Conservation (phyloP, 2,329 filamentous ascomycete genomes). For the Monosporascus sp. region DNA sequence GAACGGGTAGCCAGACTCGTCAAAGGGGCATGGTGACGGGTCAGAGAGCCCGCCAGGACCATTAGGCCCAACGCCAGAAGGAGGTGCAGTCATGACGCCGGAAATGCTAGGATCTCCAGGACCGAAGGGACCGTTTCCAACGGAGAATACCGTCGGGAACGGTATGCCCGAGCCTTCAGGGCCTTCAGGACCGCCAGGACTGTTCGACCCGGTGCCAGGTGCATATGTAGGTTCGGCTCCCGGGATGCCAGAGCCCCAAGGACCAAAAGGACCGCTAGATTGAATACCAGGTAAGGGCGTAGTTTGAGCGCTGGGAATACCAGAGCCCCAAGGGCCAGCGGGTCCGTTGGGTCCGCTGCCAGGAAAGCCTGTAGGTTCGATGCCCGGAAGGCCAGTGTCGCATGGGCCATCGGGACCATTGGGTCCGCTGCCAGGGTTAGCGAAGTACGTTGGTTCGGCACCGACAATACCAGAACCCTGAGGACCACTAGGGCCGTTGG, state of each 20-base stretch:
- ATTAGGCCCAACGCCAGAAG: neutral
- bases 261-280: neutral
- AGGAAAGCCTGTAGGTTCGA: neutral
- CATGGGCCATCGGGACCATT: neutral
- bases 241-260: slow-evolving; percentile 1
- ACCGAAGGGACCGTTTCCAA: neutral
- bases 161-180: neutral
- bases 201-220: neutral
- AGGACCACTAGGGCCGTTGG: neutral
- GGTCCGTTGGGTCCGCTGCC: neutral
- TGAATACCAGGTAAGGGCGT: neutral
- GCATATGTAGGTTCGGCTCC: too few relatives aligned
- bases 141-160: neutral
- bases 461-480: neutral
- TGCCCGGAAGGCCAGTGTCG: neutral
- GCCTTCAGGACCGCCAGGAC: neutral
- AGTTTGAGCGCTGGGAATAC: neutral
- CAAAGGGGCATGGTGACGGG: neutral
- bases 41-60: neutral
- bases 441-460: neutral
- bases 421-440: neutral
- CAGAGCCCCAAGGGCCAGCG: neutral
- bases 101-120: neutral
- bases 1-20: neutral
- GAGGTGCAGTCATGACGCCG: neutral